A percentile compares a stretch with the other conserved stretches of the same genome.
Evolutionary conservation across 2,329 filamentous ascomycete species (phyloP).

Genomic region (Phialophora chinensis): DNA sequence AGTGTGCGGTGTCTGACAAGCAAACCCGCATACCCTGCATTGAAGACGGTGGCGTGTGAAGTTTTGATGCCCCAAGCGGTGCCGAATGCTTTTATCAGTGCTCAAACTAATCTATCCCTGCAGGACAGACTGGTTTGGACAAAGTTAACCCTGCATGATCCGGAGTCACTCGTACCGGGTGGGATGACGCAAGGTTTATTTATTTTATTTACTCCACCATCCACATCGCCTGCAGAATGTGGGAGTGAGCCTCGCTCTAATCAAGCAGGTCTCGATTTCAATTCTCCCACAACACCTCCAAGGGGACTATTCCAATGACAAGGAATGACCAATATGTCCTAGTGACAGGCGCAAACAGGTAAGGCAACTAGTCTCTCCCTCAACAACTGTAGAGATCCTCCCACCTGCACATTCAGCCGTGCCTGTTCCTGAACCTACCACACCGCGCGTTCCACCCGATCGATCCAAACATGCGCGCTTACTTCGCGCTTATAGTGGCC

Average conservation of each 20-base stretch:
- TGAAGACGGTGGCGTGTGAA: no score
- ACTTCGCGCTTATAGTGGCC: constrained; percentile 65
- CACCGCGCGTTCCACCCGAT: neutral
- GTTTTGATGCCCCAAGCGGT: no score
- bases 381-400: neutral
- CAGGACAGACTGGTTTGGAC: no score
- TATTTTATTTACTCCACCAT: no score
- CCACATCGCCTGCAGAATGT: neutral
- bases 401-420: neutral
- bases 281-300: neutral
- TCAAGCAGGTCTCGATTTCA: neutral
- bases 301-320: constrained; percentile 5
- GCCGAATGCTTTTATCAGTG: no score
- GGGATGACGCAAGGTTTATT: no score
- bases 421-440: neutral
- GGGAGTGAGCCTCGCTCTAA: neutral
- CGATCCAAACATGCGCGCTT: constrained; percentile 12
- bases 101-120: no score
- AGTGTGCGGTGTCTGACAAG: neutral
- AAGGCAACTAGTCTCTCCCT: constrained; percentile 37
- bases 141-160: no score
- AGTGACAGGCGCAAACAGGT: constrained; percentile 89
- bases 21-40: neutral
- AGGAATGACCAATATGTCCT: constrained; percentile 57
- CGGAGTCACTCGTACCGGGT: no score